Evolutionary conservation across 1,284 basidiomycete species (phyloP).

Genomic region (Hymenochaete sp.): DNA sequence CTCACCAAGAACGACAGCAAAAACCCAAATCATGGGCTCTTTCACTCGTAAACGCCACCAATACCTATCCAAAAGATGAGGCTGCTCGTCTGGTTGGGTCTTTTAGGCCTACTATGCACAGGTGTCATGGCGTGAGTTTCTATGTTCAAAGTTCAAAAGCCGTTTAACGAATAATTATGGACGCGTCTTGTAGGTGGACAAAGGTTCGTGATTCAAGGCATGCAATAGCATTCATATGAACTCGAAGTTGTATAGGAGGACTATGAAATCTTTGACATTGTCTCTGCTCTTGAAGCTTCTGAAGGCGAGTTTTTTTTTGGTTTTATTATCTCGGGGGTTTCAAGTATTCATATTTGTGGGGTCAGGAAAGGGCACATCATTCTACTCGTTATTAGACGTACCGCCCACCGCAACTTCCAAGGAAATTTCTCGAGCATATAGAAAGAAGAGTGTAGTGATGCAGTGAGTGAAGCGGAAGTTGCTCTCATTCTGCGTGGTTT

Average conservation of each 20-base stretch:
- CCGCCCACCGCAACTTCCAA: constrained; percentile 56
- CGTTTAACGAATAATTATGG: background rate
- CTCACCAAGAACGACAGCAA: too few species aligned
- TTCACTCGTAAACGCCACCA: too few species aligned
- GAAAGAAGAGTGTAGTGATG: constrained; percentile 78
- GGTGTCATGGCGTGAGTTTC: constrained; percentile 8
- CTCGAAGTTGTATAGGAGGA: constrained; percentile 51
- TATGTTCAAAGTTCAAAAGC: background rate
- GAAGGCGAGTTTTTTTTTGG: constrained; percentile 56
- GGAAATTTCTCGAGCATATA: constrained; percentile 82
- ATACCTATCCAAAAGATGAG: constrained; percentile 8
- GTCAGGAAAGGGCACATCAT: constrained; percentile 74
- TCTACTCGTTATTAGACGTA: constrained; percentile 82
- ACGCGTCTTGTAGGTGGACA: constrained; percentile 44
- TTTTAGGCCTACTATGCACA: background rate
- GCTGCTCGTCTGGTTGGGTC: constrained; percentile 4
- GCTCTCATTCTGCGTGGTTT: too few species aligned
- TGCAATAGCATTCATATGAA: constrained; percentile 1
- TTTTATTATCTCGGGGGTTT: background rate
- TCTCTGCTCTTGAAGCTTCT: constrained; percentile 68
- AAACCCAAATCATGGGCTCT: too few species aligned
- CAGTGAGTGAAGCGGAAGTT: constrained; percentile 50
- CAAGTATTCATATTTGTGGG: constrained; percentile 1
- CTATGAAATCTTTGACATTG: constrained; percentile 95
- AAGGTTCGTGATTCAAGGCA: constrained; percentile 35